Evolutionary conservation across 352 stramenopile genomes (phyloP), one percentile per base, ranked within the genome.

Genomic region (Elongisporangium senticosum): DNA sequence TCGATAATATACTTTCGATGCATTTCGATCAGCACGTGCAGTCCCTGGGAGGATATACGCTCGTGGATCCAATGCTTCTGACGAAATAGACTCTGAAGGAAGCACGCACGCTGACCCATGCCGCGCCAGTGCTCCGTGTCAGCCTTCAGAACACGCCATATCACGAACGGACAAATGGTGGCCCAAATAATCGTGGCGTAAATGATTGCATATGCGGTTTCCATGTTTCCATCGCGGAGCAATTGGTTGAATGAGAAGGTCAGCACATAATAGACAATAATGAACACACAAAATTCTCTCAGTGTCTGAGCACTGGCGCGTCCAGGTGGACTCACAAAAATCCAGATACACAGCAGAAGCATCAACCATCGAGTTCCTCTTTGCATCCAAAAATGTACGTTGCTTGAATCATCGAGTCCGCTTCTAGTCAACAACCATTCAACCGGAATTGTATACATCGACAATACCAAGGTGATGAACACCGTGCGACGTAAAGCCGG

Each of bases 61-160:
- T 79, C 71, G 50, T 75, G 65, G 19, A 77, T 69, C 22, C 65
- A 68, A 43, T 79, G 71, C 10, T 61, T 68, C 37, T 71, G 69
- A 5, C 62, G 62, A 53, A 79, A 79, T 2, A 75, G 63, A 21
- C 62, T 51, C 53, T 79, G 70, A 0, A 77, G 53, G 37, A 58
- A 61, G 17, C 70, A 64, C 0, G 70, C 73, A 17, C 70, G 73
- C 48, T 77, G 62, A 5, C 72, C 69, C 6, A 80, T 68, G 17
- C 76, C 79, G 17, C 79, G 67, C 79, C 79, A 89, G 48, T 83
- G 79, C 49, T 86, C 75, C 10, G 79, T 89, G 53, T 89, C 79
- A 19, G 79, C 74, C 24, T 81, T 67, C 3, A 88, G 62, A 26
- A 78, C 48, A 4, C 74, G 64, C 68, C 74, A 83, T 1, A 72